These are phyloP conservation scores for Trametes sp. DNA, from an alignment of 1,284 basidiomycete genomes.

Conservation along the genomic window DNA sequence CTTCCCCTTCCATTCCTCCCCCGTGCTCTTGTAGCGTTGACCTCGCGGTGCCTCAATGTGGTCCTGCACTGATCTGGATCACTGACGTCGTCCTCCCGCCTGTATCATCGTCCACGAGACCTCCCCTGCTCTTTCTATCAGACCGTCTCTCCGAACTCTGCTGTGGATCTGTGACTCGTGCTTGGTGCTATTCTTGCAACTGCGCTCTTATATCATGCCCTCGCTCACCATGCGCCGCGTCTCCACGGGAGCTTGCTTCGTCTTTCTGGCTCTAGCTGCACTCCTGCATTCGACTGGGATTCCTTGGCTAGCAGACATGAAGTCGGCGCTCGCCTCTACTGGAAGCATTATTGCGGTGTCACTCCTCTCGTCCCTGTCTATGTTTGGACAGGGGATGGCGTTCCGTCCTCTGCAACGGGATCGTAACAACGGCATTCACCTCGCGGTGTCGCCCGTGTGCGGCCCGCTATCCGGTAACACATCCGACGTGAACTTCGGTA, in stretches of 20 bases:
- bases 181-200: constrained; percentile 3
- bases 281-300: neutral
- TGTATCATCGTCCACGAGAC: neutral
- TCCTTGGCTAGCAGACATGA: neutral
- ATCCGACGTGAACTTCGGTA: constrained; percentile 48
- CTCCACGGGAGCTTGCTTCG: neutral
- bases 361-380: neutral
- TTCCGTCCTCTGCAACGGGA: neutral
- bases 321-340: neutral
- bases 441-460: constrained; percentile 47
- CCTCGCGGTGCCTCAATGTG: neutral
- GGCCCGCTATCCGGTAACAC: constrained; percentile 42
- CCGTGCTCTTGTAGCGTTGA: neutral
- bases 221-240: neutral
- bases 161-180: neutral
- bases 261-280: neutral
- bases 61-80: neutral
- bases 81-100: constrained; percentile 8
- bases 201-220: neutral
- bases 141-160: neutral
- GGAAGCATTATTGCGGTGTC: neutral
- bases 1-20: constrained; percentile 7
- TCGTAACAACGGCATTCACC: constrained; percentile 42
- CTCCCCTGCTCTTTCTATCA: constrained; percentile 1
- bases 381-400: neutral